A percentile compares a stretch with the other conserved stretches of the same genome.
Evolutionary conservation across 441 rosid species (phyloP).

Genomic region (Populus trichocarpa): DNA sequence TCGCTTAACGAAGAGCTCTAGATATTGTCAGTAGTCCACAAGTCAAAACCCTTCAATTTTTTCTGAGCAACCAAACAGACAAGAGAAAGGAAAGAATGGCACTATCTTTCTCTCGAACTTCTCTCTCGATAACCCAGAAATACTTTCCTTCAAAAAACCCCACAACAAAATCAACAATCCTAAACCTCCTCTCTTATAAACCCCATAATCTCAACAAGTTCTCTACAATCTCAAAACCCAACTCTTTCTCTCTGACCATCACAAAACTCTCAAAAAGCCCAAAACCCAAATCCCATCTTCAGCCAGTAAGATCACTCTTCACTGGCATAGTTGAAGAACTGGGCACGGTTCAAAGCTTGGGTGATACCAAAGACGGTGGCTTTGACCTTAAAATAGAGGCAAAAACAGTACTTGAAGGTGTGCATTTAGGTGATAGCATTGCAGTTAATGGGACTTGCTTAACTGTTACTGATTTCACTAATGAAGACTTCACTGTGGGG

Average conservation of each 20-base stretch:
- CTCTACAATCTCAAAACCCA: conserved; percentile 21
- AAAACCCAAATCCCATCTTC: conserved; percentile 18
- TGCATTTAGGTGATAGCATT: conserved; percentile 76
- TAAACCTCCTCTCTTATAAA: conserved; percentile 5
- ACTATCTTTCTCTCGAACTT: conserved; percentile 17
- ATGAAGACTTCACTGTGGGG: conserved; percentile 61
- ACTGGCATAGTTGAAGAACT: conserved; percentile 86
- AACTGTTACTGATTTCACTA: conserved; percentile 64
- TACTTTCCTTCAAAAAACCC: conserved; percentile 10
- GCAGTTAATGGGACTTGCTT: conserved; percentile 85
- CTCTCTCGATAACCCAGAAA: conserved; percentile 21
- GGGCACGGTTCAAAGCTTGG: conserved; percentile 59
- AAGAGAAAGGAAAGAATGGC: conserved; percentile 27
- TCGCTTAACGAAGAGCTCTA: too few species aligned
- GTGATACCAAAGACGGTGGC: conserved; percentile 51
- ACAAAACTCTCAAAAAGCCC: background rate
- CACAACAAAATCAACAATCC: background rate
- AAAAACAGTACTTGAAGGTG: conserved; percentile 53
- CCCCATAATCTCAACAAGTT: conserved; percentile 19
- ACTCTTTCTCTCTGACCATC: conserved; percentile 20
- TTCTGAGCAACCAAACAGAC: conserved; percentile 3
- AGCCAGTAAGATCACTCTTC: conserved; percentile 47
- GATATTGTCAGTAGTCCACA: background rate
- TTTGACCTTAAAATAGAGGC: conserved; percentile 58
- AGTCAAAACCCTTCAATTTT: background rate